These are phyloP conservation scores for Periconia sp. DNA, from an alignment of 2,329 filamentous ascomycete species.

Conservation along the genomic window DNA sequence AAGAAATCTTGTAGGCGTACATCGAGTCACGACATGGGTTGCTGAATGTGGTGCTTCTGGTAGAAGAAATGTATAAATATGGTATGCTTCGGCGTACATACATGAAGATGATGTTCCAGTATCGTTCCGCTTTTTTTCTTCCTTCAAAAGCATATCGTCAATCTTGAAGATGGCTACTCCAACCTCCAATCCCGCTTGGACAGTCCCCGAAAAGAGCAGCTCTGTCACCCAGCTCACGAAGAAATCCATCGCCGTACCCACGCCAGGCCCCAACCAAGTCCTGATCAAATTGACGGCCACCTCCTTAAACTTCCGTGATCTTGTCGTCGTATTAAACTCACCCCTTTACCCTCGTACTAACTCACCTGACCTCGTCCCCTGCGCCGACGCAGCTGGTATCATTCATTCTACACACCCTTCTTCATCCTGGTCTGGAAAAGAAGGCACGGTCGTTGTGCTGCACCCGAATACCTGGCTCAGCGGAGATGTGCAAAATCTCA, in stretches of 20 bases:
- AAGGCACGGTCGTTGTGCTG: conserved; percentile 13
- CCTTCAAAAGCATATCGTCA: neutral
- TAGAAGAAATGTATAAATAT: too few species aligned
- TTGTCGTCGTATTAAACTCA: conserved; percentile 17
- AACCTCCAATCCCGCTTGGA: conserved; percentile 10
- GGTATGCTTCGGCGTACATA: too few species aligned
- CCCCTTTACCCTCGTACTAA: conserved; percentile 21
- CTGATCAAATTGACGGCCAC: conserved; percentile 10
- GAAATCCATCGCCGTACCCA: neutral
- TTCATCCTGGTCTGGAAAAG: conserved; percentile 11
- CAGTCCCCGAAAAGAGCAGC: conserved; percentile 7
- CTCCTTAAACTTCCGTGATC: conserved; percentile 17
- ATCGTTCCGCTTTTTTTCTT: neutral
- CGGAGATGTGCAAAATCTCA: conserved; percentile 17
- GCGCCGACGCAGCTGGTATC: conserved; percentile 27
- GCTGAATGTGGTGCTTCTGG: too few species aligned
- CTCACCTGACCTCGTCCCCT: conserved; percentile 18
- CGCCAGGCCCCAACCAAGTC: conserved; percentile 12
- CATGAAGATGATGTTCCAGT: too few species aligned
- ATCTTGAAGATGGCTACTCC: neutral
- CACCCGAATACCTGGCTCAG: conserved; percentile 16
- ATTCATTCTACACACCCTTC: conserved; percentile 10
- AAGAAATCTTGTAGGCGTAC: too few species aligned
- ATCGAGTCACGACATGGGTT: too few species aligned
- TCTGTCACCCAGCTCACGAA: conserved; percentile 6